phyloP scores from a whole-genome alignment of 1,284 basidiomycete species.

The Puccinia coronata region DNA sequence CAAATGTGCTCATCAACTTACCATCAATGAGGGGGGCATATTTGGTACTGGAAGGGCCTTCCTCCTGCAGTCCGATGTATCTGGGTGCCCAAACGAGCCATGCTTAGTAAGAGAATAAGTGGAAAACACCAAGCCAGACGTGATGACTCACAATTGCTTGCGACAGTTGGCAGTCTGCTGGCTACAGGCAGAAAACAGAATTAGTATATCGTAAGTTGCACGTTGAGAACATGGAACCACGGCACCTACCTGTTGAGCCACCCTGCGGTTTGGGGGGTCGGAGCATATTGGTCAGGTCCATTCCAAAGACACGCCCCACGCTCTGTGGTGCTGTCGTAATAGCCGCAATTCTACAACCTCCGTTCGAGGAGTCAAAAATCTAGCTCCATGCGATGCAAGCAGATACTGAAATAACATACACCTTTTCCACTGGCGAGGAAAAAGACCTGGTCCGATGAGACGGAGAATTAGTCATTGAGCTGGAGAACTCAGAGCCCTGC shows the following conservation, averaged over 20 bases:
- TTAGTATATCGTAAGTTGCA: too few species aligned
- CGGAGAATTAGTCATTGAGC: background rate
- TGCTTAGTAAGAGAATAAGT: background rate
- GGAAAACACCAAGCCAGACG: background rate
- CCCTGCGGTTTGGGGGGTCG: background rate
- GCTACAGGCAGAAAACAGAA: background rate
- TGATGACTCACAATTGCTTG: slow-evolving; percentile 28
- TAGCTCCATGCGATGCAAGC: background rate
- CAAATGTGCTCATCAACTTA: background rate
- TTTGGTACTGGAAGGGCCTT: slow-evolving; percentile 5
- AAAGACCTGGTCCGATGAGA: background rate
- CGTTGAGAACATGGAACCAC: background rate
- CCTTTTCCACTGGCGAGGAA: background rate
- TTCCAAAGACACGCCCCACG: slow-evolving; percentile 32
- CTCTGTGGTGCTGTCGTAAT: background rate
- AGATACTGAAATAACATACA: slow-evolving; percentile 9
- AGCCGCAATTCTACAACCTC: slow-evolving; percentile 10
- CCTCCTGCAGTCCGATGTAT: slow-evolving; percentile 20
- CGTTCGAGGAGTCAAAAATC: background rate
- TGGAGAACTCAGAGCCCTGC: background rate
- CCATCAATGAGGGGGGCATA: slow-evolving; percentile 10
- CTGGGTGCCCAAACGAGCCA: background rate
- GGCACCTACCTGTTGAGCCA: slow-evolving; percentile 30
- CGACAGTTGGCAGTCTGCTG: slow-evolving; percentile 15
- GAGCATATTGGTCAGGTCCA: background rate